Evolutionary conservation across 2,329 filamentous ascomycete species (phyloP).

Genomic region (Ceratocystis cacaofunesta): DNA sequence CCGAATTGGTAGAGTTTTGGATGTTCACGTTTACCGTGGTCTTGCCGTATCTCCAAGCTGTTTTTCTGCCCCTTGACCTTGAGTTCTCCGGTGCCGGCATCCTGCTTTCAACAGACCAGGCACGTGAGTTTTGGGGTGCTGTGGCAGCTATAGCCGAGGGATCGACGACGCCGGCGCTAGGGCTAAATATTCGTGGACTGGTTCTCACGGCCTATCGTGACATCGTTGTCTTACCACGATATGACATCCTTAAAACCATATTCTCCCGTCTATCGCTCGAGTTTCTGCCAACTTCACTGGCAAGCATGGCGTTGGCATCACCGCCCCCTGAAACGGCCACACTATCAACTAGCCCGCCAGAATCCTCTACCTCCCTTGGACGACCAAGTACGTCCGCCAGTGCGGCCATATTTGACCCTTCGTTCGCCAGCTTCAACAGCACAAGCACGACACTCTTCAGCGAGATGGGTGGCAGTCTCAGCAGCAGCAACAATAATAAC

Average conservation of each 20-base stretch:
- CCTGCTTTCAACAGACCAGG: conserved; percentile 63
- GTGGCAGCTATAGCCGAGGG: conserved; percentile 25
- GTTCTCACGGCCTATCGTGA: conserved; percentile 82
- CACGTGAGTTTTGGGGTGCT: conserved; percentile 80
- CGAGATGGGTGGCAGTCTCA: conserved; percentile 35
- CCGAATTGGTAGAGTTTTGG: conserved; percentile 85
- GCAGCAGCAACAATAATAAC: conserved; percentile 78
- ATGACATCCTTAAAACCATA: conserved; percentile 75
- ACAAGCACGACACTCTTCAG: conserved; percentile 69
- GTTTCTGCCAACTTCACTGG: conserved; percentile 44
- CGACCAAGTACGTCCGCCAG: conserved; percentile 62
- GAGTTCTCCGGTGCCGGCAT: conserved; percentile 78
- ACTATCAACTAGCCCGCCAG: conserved; percentile 37
- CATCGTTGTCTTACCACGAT: conserved; percentile 71
- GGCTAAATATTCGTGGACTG: conserved; percentile 62
- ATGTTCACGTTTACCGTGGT: conserved; percentile 81
- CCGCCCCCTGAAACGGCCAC: conserved; percentile 33
- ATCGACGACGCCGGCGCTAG: conserved; percentile 1
- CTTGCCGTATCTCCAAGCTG: conserved; percentile 84
- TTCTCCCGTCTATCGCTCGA: conserved; percentile 84
- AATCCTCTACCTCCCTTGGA: conserved; percentile 31
- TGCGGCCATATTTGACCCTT: conserved; percentile 42
- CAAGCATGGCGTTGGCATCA: conserved; percentile 37
- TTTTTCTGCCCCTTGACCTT: conserved; percentile 82
- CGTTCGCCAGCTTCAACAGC: conserved; percentile 53